Evolutionary conservation across 169 alveolate genomes (phyloP), one percentile per base, ranked within the genome.

Genomic region (Cystoisospora suis): DNA sequence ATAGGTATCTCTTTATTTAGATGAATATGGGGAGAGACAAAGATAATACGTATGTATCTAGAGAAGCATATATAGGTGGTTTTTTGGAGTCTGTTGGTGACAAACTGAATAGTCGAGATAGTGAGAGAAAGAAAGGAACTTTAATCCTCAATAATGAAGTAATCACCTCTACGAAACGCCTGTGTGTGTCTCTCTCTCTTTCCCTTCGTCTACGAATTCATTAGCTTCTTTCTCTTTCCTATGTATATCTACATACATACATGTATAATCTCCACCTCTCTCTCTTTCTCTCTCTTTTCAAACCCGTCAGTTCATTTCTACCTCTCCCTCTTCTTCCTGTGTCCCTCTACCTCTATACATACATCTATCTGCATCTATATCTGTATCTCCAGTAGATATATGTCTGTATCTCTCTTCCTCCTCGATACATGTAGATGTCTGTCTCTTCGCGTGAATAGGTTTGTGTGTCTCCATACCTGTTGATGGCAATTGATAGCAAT

Each of bases 401-500:
- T n/a, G 79, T n/a, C 38, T 65, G 79, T 34, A 34, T 7, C 20
- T 45, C 27, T 6, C 58, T 34, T 53, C 83, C 40, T 29, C 9
- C 42, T 34, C 27, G 44, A 36, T 4, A n/a, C 12, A 38, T 7
- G 4, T 32, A 70, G 20, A 70, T 29, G 32, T 7, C 12, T 6
- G 9, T 6, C 46, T 56, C 36, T 9, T 6, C 17, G 32, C 87
- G 27, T n/a, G 27, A 9, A 17, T 36, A 87, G 40, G 70, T 36
- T 6, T 3, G 27, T 3, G 42, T 23, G 20, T 9, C 3, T 12
- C 87, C 3, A 45, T 12, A 38, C 89, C 93, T 49, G 61, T 0
- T 2, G 69, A 77, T 77, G 93, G 49, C 90, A 80, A 45, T 40
- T 32, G 42, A 89, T 9, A 36, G 79, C 56, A 38, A 34, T 34